phyloP scores from a whole-genome alignment of 257 asterid species.

The Solanum okadae region DNA sequence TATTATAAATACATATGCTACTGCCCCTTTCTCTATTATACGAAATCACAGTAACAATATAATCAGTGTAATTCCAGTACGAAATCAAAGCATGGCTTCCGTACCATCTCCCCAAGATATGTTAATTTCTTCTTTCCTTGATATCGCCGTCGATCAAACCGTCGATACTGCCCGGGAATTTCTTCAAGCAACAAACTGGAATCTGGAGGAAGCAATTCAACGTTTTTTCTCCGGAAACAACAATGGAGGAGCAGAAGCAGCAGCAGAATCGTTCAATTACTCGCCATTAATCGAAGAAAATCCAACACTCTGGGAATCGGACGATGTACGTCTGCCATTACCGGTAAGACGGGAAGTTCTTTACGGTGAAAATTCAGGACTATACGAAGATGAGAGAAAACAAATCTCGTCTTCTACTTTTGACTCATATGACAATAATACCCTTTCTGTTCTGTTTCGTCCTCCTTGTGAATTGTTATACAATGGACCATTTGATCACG shows the following conservation, averaged over 20 bases:
- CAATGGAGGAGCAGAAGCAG: not conserved
- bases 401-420: not conserved
- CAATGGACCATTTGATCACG: not conserved
- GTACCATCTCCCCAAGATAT: not conserved
- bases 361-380: not conserved
- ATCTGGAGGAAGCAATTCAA: not conserved
- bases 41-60: not conserved
- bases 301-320: not conserved
- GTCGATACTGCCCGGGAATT: not conserved
- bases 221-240: not conserved
- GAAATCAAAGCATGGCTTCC: not conserved
- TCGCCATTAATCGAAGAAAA: not conserved
- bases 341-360: not conserved
- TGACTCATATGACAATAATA: not conserved
- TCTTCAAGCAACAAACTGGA: not conserved
- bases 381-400: not conserved
- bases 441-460: not conserved
- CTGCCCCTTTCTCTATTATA: not conserved
- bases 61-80: accelerated
- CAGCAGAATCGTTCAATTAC: not conserved
- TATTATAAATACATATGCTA: not conserved
- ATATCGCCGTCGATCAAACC: not conserved
- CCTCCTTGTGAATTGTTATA: not conserved
- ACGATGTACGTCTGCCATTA: not conserved
- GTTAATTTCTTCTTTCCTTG: slow-evolving; percentile 3